These are phyloP conservation scores for Nicotiana benthamiana DNA, from an alignment of 257 asterid genomes.

Conservation along the genomic window DNA sequence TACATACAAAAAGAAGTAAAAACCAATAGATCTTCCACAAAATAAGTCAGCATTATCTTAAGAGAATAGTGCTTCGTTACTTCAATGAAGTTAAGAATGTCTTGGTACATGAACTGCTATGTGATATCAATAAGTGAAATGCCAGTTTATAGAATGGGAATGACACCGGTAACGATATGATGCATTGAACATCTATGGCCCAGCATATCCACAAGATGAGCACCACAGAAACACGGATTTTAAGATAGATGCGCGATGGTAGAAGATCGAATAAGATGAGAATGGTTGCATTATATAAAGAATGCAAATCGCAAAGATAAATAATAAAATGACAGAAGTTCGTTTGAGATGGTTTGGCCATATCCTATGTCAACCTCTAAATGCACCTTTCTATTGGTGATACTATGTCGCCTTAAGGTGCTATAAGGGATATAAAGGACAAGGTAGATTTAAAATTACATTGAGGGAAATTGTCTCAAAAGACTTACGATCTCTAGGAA, in stretches of 20 bases:
- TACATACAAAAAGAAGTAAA: background rate
- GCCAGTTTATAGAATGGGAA: background rate
- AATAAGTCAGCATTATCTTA: background rate
- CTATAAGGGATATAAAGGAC: background rate
- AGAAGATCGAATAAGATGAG: background rate
- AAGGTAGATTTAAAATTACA: background rate
- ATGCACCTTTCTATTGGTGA: background rate
- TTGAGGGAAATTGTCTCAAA: background rate
- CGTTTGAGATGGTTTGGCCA: background rate
- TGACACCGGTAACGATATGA: background rate
- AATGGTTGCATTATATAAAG: background rate
- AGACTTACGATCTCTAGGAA: background rate
- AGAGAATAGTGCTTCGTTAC: background rate
- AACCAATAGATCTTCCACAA: background rate
- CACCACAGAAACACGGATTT: background rate
- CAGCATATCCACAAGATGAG: background rate
- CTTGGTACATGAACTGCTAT: background rate
- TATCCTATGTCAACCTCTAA: background rate
- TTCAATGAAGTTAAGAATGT: background rate
- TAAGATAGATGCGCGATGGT: background rate
- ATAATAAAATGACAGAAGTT: background rate
- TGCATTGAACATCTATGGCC: background rate
- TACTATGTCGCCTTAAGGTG: background rate
- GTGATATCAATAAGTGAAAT: background rate
- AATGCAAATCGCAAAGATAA: background rate